Base-by-base conservation (phyloP, 1,139 yeast genomes). In the Yamadazyma spencermartinsiae region DNA sequence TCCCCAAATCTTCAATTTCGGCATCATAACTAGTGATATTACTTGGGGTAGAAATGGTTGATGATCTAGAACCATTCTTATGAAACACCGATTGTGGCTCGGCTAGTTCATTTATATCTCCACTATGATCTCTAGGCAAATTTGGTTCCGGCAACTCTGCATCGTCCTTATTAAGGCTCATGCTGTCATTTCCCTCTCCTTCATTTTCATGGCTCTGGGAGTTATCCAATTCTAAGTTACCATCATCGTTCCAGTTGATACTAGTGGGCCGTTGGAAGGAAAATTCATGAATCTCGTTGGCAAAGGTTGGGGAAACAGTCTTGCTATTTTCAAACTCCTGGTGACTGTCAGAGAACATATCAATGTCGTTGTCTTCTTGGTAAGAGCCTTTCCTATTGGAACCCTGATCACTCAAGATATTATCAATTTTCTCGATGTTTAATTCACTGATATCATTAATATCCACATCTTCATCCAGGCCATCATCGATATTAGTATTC, bases 1-100 rank as follows among this genome's bases (percentile, higher is more conserved):
- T 72, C 2, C 76, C 76, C 43, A 72, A 58, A 31, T 71, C 77
- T 10, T 69, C 63, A 15, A 72, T 61, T 31, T 72, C 76, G 1
- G 70, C 73, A 46, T 66, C 63, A 45, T 67, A 69, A 36, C 62
- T 63, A 2, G 72, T 68, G 14, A 70, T 45, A 42, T 70, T 68
- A 44, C 76, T 67, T 26, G 72, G 71, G 1, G 72, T 63, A 1
- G 74, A 66, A 9, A 66, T 55, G 2, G 70, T 56, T 0, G 72
- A 59, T 1, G 49, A 53, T 32, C 50, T 46, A 4, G 69, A 61
- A 9, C 51, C 46, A 36, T 55, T 52, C 6, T 55, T 50, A 25
- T 48, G 41, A 16, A 50, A 44, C 3, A 46, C 34, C 29, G 40
- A 39, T 13, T 45, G 44, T 4, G 56, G 62, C 29, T 46, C 58